Percentiles rank a stretch among this genome's conserved stretches.
Evolutionary conservation across 139 green algal species (phyloP).

Genomic region (Picochlorum sp.): DNA sequence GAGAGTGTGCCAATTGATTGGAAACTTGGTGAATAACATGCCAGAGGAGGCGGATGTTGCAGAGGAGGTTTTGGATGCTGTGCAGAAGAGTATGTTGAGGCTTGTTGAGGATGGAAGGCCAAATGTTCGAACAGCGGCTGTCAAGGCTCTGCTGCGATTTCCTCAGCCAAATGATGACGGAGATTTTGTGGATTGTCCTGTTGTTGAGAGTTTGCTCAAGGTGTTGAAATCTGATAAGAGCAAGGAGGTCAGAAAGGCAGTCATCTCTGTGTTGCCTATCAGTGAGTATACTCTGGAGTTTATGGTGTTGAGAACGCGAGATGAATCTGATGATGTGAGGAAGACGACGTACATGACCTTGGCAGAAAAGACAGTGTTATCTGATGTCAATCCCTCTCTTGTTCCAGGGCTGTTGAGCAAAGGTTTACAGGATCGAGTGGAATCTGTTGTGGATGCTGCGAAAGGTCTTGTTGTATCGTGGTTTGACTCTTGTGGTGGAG

Average conservation of each 20-base stretch:
- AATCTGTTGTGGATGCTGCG: conserved; percentile 17
- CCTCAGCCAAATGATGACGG: conserved; percentile 36
- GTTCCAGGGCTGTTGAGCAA: conserved; percentile 27
- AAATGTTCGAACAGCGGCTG: conserved; percentile 42
- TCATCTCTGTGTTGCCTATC: conserved; percentile 41
- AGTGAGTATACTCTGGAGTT: conserved; percentile 18
- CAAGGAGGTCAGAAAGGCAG: conserved; percentile 55
- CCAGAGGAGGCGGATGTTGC: conserved; percentile 27
- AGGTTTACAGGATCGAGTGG: conserved; percentile 41
- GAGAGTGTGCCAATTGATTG: conserved; percentile 34
- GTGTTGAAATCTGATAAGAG: conserved; percentile 48
- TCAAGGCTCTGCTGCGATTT: conserved; percentile 38
- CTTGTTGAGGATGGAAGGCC: conserved; percentile 48
- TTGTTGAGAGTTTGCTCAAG: conserved; percentile 33
- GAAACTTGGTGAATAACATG: conserved; percentile 32
- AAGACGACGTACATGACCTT: conserved; percentile 40
- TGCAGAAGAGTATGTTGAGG: conserved; percentile 38
- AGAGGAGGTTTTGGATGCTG: conserved; percentile 34
- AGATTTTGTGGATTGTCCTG: conserved; percentile 35
- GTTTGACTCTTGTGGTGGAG: conserved; percentile 32
- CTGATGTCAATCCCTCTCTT: conserved; percentile 18
- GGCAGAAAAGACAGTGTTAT: conserved; percentile 29
- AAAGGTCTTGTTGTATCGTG: conserved; percentile 30
- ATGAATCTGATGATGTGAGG: conserved; percentile 52
- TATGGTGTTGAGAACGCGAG: conserved; percentile 42